Percentiles rank a stretch among this genome's conserved stretches.
phyloP scores from a whole-genome alignment of 495 filamentous ascomycete species.

The Aspergillus avenaceus region DNA sequence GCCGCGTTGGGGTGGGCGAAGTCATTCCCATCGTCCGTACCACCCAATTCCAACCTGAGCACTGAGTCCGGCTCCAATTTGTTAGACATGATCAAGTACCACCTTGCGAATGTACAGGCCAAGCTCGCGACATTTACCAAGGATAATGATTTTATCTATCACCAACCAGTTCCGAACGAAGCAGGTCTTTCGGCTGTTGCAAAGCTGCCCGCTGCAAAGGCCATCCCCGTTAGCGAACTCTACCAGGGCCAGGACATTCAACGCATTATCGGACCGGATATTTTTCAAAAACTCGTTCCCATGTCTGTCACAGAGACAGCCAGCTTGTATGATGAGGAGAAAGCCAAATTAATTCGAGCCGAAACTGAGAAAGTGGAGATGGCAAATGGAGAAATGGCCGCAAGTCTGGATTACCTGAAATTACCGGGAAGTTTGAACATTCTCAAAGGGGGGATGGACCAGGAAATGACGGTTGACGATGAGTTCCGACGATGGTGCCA shows the following conservation, averaged over 20 bases:
- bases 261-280: conserved; percentile 91
- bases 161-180: conserved; percentile 84
- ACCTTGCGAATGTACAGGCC: conserved; percentile 75
- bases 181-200: conserved; percentile 73
- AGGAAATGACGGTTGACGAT: conserved; percentile 81
- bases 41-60: conserved; percentile 76
- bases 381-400: conserved; percentile 91
- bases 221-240: conserved; percentile 92
- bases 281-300: conserved; percentile 94
- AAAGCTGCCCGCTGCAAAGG: conserved; percentile 95
- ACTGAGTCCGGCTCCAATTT: conserved; percentile 71
- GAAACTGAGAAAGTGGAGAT: conserved; percentile 89
- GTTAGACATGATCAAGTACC: conserved; percentile 77
- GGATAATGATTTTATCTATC: conserved; percentile 98
- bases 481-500: conserved; percentile 92
- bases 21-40: conserved; percentile 73
- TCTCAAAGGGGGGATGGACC: conserved; percentile 87
- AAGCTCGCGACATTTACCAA: conserved; percentile 71
- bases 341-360: conserved; percentile 89
- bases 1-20: conserved; percentile 75
- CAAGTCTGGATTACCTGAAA: conserved; percentile 90
- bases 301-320: conserved; percentile 96
- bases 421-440: conserved; percentile 86
- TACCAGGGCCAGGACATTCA: conserved; percentile 97
- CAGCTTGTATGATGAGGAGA: conserved; percentile 97